Percentiles rank a stretch among this genome's conserved stretches.
Evolutionary conservation across 2,329 filamentous ascomycete species (phyloP).

Genomic region (Aspergillus sp.): DNA sequence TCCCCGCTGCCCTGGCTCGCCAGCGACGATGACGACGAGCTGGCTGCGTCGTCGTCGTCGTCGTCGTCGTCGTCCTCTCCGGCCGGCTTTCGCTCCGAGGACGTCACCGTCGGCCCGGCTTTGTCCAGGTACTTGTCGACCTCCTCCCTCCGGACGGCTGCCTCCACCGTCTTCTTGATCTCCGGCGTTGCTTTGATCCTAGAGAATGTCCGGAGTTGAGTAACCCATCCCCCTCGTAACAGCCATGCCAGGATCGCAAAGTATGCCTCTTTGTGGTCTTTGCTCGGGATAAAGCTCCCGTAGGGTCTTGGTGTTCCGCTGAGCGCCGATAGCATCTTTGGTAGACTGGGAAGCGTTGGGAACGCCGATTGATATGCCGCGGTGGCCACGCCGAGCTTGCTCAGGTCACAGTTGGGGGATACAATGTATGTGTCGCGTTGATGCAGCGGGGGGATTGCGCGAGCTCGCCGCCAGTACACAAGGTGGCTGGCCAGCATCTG

Average conservation of each 20-base stretch:
- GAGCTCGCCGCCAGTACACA: constrained; percentile 89
- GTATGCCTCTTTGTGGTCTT: constrained; percentile 78
- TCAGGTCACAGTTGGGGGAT: constrained; percentile 76
- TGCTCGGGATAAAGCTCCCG: constrained; percentile 73
- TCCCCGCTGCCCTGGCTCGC: constrained; percentile 30
- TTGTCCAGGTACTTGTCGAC: constrained; percentile 35
- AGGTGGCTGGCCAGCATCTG: constrained; percentile 85
- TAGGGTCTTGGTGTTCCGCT: constrained; percentile 74
- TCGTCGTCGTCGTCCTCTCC: constrained; percentile 9
- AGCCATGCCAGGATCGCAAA: constrained; percentile 90
- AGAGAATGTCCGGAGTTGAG: constrained; percentile 81
- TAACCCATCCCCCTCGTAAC: constrained; percentile 85
- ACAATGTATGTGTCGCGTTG: constrained; percentile 84
- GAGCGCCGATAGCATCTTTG: constrained; percentile 77
- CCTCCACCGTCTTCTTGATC: constrained; percentile 70
- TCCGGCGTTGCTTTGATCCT: constrained; percentile 78
- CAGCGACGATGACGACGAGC: constrained; percentile 31
- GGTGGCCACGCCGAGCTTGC: constrained; percentile 58
- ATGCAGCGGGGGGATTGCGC: constrained; percentile 83
- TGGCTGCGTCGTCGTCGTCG: constrained; percentile 16
- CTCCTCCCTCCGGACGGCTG: constrained; percentile 58
- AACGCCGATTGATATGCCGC: constrained; percentile 68
- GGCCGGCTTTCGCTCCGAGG: constrained; percentile 7
- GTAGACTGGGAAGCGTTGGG: constrained; percentile 69
- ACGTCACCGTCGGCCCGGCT: constrained; percentile 18